Conservation (phyloP, 805 yeast species). For the Starmera caribaea region DNA sequence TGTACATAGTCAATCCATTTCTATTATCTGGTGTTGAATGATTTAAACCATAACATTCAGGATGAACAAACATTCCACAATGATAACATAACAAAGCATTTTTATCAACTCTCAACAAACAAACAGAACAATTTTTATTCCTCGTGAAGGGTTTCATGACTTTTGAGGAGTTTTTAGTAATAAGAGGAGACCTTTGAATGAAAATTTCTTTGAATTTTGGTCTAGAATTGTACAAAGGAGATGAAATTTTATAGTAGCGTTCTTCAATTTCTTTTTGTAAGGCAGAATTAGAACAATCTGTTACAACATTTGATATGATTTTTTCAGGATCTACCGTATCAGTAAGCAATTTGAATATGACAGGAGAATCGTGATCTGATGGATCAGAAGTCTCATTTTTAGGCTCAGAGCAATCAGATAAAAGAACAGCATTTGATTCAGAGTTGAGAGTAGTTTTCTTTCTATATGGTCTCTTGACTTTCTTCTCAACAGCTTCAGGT, state of each 20-base stretch:
- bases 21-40: slow-evolving; percentile 7
- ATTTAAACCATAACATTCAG: slow-evolving; percentile 53
- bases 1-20: slow-evolving; percentile 16
- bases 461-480: slow-evolving; percentile 6
- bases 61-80: slow-evolving; percentile 67
- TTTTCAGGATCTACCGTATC: slow-evolving; percentile 4
- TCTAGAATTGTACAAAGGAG: slow-evolving; percentile 7
- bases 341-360: slow-evolving; percentile 3
- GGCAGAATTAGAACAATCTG: slow-evolving; percentile 1
- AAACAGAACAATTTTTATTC: slow-evolving; percentile 46
- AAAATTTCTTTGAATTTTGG: slow-evolving; percentile 9
- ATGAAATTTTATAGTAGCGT: slow-evolving; percentile 8
- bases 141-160: not conserved
- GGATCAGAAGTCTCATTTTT: no score
- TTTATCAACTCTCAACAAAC: slow-evolving; percentile 31
- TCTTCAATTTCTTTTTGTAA: slow-evolving; percentile 9
- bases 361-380: no score
- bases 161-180: slow-evolving; percentile 4
- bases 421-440: no score
- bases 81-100: slow-evolving; percentile 42
- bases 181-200: slow-evolving; percentile 6
- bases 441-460: slow-evolving; percentile 1
- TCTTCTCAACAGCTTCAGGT: not conserved
- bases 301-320: slow-evolving; percentile 3
- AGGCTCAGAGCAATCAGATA: no score